phyloP scores from a whole-genome alignment of 306 rosid genomes.

The Prunus campanulata region DNA sequence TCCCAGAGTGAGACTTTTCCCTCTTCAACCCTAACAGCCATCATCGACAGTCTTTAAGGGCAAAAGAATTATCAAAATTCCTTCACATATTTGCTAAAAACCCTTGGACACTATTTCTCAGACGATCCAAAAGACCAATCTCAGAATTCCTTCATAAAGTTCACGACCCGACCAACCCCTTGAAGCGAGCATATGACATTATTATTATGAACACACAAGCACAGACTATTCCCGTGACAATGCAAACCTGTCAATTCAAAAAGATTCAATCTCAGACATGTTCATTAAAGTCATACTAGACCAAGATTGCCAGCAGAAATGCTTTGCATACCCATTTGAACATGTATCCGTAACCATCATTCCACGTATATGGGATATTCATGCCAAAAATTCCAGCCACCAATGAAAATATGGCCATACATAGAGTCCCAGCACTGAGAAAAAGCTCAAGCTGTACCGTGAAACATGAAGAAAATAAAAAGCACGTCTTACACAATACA shows the following conservation, averaged over 20 bases:
- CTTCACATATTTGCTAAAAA: not conserved
- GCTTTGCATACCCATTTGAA: conserved; percentile 72
- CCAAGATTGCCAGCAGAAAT: not conserved
- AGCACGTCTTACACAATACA: not conserved
- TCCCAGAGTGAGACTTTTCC: conserved; percentile 1
- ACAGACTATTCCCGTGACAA: conserved; percentile 29
- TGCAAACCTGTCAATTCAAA: conserved; percentile 50
- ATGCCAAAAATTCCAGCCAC: conserved; percentile 65
- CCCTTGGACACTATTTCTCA: not conserved
- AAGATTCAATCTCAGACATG: not conserved
- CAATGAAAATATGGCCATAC: conserved; percentile 50
- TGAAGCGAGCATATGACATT: conserved; percentile 52
- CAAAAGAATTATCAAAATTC: not conserved
- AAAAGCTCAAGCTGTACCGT: conserved; percentile 71
- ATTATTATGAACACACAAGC: conserved; percentile 32
- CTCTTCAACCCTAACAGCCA: not conserved
- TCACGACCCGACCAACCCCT: conserved; percentile 70
- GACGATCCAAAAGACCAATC: not conserved
- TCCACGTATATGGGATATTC: conserved; percentile 71
- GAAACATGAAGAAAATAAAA: conserved; percentile 8
- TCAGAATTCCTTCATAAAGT: not conserved
- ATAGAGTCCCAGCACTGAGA: conserved; percentile 60
- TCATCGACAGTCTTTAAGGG: not conserved
- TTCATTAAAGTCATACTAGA: not conserved
- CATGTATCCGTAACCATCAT: conserved; percentile 34